phyloP scores from a whole-genome alignment of 805 yeast genomes.

The Wickerhamomyces bisporus region DNA sequence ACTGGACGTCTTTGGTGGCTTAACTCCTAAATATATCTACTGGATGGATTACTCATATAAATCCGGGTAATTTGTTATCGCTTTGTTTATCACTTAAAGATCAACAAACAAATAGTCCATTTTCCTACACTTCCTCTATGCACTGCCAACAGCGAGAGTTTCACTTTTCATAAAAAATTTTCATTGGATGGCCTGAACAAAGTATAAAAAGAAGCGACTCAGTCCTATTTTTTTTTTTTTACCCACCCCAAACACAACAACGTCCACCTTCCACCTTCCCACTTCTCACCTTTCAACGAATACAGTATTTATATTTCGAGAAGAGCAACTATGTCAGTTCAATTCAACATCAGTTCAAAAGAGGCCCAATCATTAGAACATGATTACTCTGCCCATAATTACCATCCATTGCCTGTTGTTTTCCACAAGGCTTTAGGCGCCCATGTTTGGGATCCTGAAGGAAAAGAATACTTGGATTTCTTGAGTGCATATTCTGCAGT shows the following conservation, averaged over 20 bases:
- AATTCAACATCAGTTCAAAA: conserved; percentile 52
- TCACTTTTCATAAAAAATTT: not conserved
- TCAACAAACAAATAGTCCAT: conserved; percentile 1
- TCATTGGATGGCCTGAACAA: not conserved
- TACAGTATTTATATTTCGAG: no score
- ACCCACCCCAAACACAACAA: no score
- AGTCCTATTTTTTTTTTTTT: not conserved
- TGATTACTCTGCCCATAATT: conserved; percentile 90
- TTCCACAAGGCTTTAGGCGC: conserved; percentile 85
- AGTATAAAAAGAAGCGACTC: conserved; percentile 5
- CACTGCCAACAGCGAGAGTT: conserved; percentile 20
- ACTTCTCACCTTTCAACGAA: no score
- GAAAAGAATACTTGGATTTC: conserved; percentile 88
- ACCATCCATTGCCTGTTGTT: conserved; percentile 95
- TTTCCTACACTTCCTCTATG: conserved; percentile 16
- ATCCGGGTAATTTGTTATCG: conserved; percentile 11
- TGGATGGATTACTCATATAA: not conserved
- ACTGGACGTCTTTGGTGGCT: no score
- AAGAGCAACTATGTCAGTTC: conserved; percentile 17
- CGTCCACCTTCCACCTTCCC: no score
- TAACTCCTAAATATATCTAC: not conserved
- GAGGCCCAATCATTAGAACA: conserved; percentile 66
- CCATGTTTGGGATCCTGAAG: conserved; percentile 97
- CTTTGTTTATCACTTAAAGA: conserved; percentile 24
- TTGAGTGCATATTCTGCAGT: conserved; percentile 95